These are phyloP conservation scores for Lippia alba DNA, from an alignment of 305 asterid species.

Conservation along the genomic window DNA sequence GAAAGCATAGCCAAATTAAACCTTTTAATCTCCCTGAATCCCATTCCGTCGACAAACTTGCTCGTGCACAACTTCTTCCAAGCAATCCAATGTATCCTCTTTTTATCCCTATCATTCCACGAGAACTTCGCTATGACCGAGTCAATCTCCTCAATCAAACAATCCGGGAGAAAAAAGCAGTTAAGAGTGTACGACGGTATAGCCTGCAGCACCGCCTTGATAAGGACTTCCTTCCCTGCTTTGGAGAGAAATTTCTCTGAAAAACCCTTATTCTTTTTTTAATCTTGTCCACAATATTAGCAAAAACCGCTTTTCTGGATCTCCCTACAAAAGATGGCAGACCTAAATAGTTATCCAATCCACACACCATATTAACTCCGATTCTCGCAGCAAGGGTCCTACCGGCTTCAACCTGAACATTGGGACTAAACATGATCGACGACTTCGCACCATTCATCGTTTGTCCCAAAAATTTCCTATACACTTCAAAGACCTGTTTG, in stretches of 20 bases:
- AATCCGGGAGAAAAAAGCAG: not conserved
- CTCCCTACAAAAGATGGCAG: not conserved
- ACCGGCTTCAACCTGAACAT: not conserved
- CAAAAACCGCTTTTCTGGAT: not conserved
- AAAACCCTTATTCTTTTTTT: not conserved
- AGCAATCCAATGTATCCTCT: not conserved
- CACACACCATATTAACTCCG: not conserved
- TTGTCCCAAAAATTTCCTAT: not conserved
- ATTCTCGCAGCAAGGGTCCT: not conserved
- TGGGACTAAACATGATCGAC: not conserved
- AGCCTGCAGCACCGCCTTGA: not conserved
- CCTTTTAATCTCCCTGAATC: not conserved
- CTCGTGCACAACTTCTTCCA: not conserved
- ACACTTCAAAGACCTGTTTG: no score
- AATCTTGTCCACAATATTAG: not conserved
- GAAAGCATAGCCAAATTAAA: not conserved
- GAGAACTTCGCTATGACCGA: not conserved
- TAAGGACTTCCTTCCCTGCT: not conserved
- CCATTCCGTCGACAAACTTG: not conserved
- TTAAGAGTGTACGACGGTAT: not conserved
- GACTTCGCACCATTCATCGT: not conserved
- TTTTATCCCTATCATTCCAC: not conserved
- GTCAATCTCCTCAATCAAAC: not conserved
- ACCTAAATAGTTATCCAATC: not conserved
- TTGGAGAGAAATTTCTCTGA: not conserved